Percentiles rank a stretch among this genome's conserved stretches.
These are phyloP conservation scores for Candida boleticola DNA, from an alignment of 805 yeast genomes.

Conservation along the genomic window DNA sequence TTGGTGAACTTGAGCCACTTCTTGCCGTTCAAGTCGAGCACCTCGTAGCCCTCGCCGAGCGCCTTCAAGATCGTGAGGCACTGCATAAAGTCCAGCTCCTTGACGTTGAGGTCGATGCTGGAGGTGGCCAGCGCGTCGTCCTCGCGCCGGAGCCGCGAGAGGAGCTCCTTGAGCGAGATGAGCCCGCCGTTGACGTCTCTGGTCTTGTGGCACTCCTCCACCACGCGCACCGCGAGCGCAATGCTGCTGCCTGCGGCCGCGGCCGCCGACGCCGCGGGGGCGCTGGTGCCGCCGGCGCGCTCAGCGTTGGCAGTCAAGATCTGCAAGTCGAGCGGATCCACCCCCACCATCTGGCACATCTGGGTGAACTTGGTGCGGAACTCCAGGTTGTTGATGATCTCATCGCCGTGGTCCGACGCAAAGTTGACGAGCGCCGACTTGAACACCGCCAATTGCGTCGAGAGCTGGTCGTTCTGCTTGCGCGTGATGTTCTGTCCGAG, in stretches of 20 bases:
- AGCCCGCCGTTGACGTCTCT: slow-evolving; percentile 80
- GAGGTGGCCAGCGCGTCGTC: slow-evolving; percentile 28
- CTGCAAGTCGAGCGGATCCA: slow-evolving; percentile 64
- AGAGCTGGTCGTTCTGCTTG: slow-evolving; percentile 57
- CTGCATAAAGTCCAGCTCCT: slow-evolving; percentile 52
- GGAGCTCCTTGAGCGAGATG: slow-evolving; percentile 51
- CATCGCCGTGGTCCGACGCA: slow-evolving; percentile 68
- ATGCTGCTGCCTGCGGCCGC: slow-evolving; percentile 27
- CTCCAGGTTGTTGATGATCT: slow-evolving; percentile 60
- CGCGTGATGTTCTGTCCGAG: slow-evolving; percentile 51
- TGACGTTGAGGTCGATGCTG: slow-evolving; percentile 10
- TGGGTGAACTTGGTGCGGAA: slow-evolving; percentile 70
- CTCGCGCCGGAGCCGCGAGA: slow-evolving; percentile 20
- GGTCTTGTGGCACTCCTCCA: slow-evolving; percentile 72
- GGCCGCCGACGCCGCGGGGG: slow-evolving; percentile 25
- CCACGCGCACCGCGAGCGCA: slow-evolving; percentile 69
- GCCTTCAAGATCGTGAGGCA: slow-evolving; percentile 52
- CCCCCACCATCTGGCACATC: slow-evolving; percentile 77
- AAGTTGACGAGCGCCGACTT: slow-evolving; percentile 75
- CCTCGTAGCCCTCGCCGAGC: slow-evolving; percentile 71
- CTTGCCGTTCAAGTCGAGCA: slow-evolving; percentile 56
- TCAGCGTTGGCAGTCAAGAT: slow-evolving; percentile 14
- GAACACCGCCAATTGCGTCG: slow-evolving; percentile 72
- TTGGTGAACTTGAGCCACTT: slow-evolving; percentile 46
- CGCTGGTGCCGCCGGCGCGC: slow-evolving; percentile 17